Percentiles rank a stretch among this genome's conserved stretches.
phyloP scores from a whole-genome alignment of 306 rosid species.

The Crotalaria pallida region DNA sequence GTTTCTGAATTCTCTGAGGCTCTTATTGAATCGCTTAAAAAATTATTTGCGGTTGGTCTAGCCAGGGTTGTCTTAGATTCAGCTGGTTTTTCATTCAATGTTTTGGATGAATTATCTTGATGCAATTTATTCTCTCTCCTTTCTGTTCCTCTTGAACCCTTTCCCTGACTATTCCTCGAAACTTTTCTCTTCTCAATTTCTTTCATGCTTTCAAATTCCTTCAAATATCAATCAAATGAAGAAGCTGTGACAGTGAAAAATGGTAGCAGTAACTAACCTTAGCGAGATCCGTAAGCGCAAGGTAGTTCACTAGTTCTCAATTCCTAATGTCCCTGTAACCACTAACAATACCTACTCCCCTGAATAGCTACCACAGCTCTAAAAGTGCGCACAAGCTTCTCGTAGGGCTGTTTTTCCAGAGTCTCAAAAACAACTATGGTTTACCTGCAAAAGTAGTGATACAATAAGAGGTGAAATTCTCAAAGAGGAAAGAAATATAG shows the following conservation, averaged over 20 bases:
- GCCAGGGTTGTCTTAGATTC: conserved; percentile 37
- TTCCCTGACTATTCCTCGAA: conserved; percentile 48
- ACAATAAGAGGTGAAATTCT: not conserved
- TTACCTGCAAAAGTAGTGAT: conserved; percentile 25
- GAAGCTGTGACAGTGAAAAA: conserved; percentile 22
- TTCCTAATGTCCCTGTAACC: conserved; percentile 14
- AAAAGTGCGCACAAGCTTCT: conserved; percentile 1
- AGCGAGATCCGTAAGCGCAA: not conserved
- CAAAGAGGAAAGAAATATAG: not conserved
- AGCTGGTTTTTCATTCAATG: conserved; percentile 43
- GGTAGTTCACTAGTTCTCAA: conserved; percentile 4
- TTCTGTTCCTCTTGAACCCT: conserved; percentile 48
- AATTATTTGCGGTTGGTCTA: conserved; percentile 29
- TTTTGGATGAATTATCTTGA: conserved; percentile 47
- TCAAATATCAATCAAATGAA: conserved; percentile 30
- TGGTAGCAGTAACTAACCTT: conserved; percentile 28
- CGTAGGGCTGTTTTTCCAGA: conserved; percentile 1
- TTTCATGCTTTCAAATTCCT: conserved; percentile 51
- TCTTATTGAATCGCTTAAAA: conserved; percentile 48
- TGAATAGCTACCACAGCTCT: conserved; percentile 7
- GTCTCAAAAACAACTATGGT: not conserved
- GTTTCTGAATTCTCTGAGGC: conserved; percentile 51
- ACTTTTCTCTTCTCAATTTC: conserved; percentile 65
- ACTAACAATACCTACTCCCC: conserved; percentile 20
- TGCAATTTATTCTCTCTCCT: conserved; percentile 44